phyloP scores from a whole-genome alignment of 257 asterid species.

The Nicotiana attenuata region DNA sequence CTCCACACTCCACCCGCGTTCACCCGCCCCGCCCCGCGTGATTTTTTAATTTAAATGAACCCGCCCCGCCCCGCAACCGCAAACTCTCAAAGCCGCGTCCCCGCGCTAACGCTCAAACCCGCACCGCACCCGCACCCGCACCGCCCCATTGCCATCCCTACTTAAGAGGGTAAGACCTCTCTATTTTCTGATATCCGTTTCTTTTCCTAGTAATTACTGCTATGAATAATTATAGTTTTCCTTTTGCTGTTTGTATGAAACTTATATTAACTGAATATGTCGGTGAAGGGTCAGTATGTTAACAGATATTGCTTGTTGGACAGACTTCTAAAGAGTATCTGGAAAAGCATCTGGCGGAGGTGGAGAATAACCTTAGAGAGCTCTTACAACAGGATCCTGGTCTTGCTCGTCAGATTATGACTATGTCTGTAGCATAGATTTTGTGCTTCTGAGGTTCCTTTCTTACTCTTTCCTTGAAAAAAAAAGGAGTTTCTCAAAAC shows the following conservation, averaged over 20 bases:
- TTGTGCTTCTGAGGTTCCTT: constrained; percentile 4
- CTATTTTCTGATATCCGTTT: background rate
- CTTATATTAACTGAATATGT: background rate
- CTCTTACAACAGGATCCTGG: constrained; percentile 87
- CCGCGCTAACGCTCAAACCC: too few species aligned
- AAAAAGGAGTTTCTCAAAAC: constrained; percentile 6
- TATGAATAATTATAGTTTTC: background rate
- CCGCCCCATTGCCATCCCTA: too few species aligned
- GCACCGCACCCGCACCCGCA: too few species aligned
- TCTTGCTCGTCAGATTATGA: constrained; percentile 93
- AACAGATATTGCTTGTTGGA: constrained; percentile 12
- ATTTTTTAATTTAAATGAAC: too few species aligned
- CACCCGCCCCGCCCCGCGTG: too few species aligned
- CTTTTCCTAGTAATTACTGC: background rate
- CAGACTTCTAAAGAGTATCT: constrained; percentile 86
- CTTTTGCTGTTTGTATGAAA: background rate
- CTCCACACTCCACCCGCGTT: too few species aligned
- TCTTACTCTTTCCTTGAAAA: background rate
- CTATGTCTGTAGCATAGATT: constrained; percentile 53
- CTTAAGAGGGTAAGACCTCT: background rate
- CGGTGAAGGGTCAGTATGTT: background rate
- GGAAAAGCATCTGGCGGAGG: constrained; percentile 76
- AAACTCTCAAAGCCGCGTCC: too few species aligned
- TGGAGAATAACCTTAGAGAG: constrained; percentile 73
- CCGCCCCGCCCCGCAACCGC: too few species aligned